Percentiles rank a stretch among this genome's conserved stretches.
Evolutionary conservation across 202 grass and related monocot genomes (phyloP).

Genomic region (Cymbopogon flexuosus): DNA sequence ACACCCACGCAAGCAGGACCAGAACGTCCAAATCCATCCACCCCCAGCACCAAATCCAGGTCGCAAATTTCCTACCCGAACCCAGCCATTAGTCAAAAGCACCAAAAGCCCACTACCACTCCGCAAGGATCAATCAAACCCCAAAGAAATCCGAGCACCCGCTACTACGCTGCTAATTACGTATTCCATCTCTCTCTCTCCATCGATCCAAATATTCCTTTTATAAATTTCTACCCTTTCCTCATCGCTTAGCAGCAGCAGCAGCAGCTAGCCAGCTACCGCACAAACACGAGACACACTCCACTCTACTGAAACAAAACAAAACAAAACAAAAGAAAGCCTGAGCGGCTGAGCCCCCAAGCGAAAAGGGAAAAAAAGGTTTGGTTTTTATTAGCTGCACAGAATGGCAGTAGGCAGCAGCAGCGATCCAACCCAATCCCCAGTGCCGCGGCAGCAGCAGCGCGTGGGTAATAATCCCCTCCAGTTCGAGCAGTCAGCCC

Average conservation of each 20-base stretch:
- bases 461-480: slow-evolving; percentile 39
- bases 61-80: neutral
- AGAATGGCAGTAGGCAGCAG: slow-evolving; percentile 28
- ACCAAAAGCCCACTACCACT: slow-evolving; percentile 9
- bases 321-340: slow-evolving; percentile 33
- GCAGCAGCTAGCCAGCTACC: neutral
- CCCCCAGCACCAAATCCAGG: neutral
- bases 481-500: slow-evolving; percentile 22
- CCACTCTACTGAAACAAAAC: neutral
- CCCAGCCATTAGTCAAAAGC: slow-evolving; percentile 35
- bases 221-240: neutral
- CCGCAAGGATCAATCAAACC: slow-evolving; percentile 33
- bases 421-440: slow-evolving; percentile 66
- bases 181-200: slow-evolving; percentile 27
- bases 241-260: neutral
- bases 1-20: slow-evolving; percentile 8
- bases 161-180: slow-evolving; percentile 6
- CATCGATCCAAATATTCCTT: slow-evolving; percentile 22
- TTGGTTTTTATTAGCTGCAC: slow-evolving; percentile 51
- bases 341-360: neutral
- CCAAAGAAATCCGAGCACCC: slow-evolving; percentile 38
- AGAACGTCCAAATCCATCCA: neutral
- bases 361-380: slow-evolving; percentile 15
- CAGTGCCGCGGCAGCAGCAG: slow-evolving; percentile 28
- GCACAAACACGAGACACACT: neutral